Base-by-base conservation (phyloP, 2,329 filamentous ascomycete genomes). In the Emericellopsis cladophorae region DNA sequence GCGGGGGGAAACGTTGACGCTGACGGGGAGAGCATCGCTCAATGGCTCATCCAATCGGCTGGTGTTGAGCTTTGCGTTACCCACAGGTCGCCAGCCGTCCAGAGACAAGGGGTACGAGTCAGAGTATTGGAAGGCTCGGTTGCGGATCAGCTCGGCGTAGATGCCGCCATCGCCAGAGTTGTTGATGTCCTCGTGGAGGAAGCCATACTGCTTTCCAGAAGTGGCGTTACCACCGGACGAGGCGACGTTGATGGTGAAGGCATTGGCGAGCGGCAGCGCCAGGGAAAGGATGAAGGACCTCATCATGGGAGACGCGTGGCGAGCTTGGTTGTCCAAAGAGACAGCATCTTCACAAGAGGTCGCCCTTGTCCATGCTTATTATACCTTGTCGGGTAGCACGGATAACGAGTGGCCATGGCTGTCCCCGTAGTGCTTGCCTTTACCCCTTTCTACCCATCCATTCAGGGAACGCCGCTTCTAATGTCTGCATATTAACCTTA, bases 101-200 rank as follows among this genome's bases (percentile, higher is more conserved):
- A 75, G 58, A 4, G 61, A 63, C 32, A 60, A 56, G 4, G 64
- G 65, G 44, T 56, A 67, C 14, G 51, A 48, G 16, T 60, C 56
- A 44, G 61, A 67, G 41, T 61, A 62, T 55, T 86, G 81, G 51
- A 86, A 84, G 10, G 79, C 81, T 38, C 79, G 71, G 57, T 86
- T 86, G 40, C 70, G 72, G 42, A 86, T 72, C 42, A 86, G 57
- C 52, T 86, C 80, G 38, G 76, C 81, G 53, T 86, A 85, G 46
- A 85, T 73, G 5, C 81, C 81, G 18, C 81, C 81, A 51, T 86
- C 81, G 3, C 81, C 80, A 2, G 75, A 79, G 54, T 82, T 75
- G 56, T 77, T 77, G 54, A 80, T 80, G 41, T 77, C 74, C 71
- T 76, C 64, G 39, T 67, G 64, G 4, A 67, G 52, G 45, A 67